Evolutionary conservation across 352 stramenopile species (phyloP), one percentile per base, ranked within the genome.

Genomic region (Halophytophthora polymorphica): DNA sequence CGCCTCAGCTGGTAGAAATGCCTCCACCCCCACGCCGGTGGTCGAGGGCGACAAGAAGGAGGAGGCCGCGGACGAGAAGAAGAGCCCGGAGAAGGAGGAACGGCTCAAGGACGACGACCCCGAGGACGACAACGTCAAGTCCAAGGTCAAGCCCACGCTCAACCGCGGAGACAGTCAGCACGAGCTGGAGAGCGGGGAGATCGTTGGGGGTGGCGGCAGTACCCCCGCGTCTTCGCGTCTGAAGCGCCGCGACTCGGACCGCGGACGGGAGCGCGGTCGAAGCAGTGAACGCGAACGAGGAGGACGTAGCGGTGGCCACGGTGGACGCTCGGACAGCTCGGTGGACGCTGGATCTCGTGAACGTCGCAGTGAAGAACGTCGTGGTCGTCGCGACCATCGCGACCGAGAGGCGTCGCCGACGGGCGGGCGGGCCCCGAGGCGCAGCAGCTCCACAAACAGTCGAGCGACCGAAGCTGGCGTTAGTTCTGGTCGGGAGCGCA

Each of bases 111-210:
- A 65, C 7, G 50, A 29, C 14, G 57, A 74, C n/a, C 19, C 1
- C 7, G 54, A 50, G 21, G 43, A 29, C 46, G 53, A 52, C 15
- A 46, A 19, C 28, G 57, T 44, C 8, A 58, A 48, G 22, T n/a
- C n/a, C n/a, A 66, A 51, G 15, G 25, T 15, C 15, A 53, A 34
- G 21, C 53, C 53, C 31, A 50, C 45, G 21, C 25, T 57, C 14
- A 66, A 21, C 7, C 37, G 46, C 34, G 61, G 41, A 14, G 61
- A 67, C 11, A 64, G 57, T 39, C 71, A 74, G 56, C 39, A 49
- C 4, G 73, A 84, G 33, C 31, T 84, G 17, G 73, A 84, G 45
- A 84, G 70, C 18, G 73, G 73, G 6, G 73, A 84, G 50, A 79
- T 84, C 56, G 61, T 69, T 25, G 60, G 62, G 29, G 47, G 55